Base-by-base conservation (phyloP, 73 alveolate genomes). In the Paramecium primaurelia region DNA sequence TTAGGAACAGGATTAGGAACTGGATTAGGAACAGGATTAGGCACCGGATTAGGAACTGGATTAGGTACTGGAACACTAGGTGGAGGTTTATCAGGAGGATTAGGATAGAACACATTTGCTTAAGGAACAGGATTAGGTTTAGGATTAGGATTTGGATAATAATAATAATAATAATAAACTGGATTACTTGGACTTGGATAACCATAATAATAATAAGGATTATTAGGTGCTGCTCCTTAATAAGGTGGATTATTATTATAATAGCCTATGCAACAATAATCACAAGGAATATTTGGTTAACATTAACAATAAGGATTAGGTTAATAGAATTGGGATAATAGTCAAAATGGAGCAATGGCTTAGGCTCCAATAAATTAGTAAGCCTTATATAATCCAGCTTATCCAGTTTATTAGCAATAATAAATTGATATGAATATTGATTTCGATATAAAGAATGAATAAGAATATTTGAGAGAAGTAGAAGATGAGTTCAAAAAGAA, bases 371-470 rank as follows among this genome's bases (percentile, higher is more conserved):
- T 0, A 6, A 32, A 32, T 73, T 14, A n/a, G 37, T 73, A 73
- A 38, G 34, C 22, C 4, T 16, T 14, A 1, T 73, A 73, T 14
- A 40, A 34, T 73, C 87, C 87, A 34, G 58, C 58, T 6, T 73
- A 37, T 37, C 60, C 87, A 34, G 14, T 36, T 37, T 25, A 36
- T 38, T 38, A 73, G 18, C n/a, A 28, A 68, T 68, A 68, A 6
- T 28, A 68, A 26, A 7, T 68, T 8, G 84, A 37, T 6, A 37
- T 37, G 18, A 38, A 34, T 37, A 6, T 16, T 16, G 59, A 73
- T 38, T 73, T 73, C 37, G 87, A 73, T 25, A 73, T 73, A 3
- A 73, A 73, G 10, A 37, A 73, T 73, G 87, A 73, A 73, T 37
- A 73, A 38, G 87, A 73, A 44, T 37, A 73, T n/a, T 73, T 73